These are phyloP conservation scores for Phytophthora rubi DNA, from an alignment of 352 stramenopile species.

Conservation along the genomic window DNA sequence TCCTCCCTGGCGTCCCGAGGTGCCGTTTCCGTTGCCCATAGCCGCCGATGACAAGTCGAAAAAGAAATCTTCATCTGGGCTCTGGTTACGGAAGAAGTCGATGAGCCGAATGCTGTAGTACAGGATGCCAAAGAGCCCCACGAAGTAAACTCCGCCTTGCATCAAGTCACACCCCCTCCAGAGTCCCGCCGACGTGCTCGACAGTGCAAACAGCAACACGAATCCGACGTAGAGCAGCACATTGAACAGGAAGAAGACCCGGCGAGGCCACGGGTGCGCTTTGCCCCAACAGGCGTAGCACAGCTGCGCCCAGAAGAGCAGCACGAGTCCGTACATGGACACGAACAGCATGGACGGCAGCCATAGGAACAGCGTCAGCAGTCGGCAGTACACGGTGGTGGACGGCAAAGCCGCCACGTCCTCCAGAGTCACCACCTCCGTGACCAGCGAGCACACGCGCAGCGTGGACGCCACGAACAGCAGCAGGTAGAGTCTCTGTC, in stretches of 20 bases:
- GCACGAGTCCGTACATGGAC: constrained; percentile 84
- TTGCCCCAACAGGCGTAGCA: constrained; percentile 86
- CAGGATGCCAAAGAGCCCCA: constrained; percentile 68
- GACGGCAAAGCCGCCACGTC: constrained; percentile 44
- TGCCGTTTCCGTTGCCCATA: constrained; percentile 33
- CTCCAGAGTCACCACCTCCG: constrained; percentile 64
- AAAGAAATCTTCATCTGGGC: constrained; percentile 81
- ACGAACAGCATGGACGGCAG: constrained; percentile 85
- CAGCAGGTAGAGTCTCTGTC: constrained; percentile 75
- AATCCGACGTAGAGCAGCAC: constrained; percentile 74
- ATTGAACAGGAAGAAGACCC: constrained; percentile 82
- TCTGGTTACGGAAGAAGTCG: constrained; percentile 81
- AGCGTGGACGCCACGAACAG: constrained; percentile 74
- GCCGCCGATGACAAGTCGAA: constrained; percentile 68
- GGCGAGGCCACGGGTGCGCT: constrained; percentile 72
- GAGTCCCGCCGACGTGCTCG: constrained; percentile 52
- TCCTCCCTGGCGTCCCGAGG: constrained; percentile 3
- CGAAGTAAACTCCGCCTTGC: constrained; percentile 68
- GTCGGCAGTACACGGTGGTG: constrained; percentile 50
- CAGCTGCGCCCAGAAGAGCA: constrained; percentile 87
- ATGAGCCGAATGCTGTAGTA: constrained; percentile 86
- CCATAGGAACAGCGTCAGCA: constrained; percentile 75
- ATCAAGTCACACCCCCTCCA: constrained; percentile 76
- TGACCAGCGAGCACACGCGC: constrained; percentile 64
- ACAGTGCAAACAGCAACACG: constrained; percentile 51